Conservation (phyloP, 805 yeast genomes). For the Lipomyces lipofer region DNA sequence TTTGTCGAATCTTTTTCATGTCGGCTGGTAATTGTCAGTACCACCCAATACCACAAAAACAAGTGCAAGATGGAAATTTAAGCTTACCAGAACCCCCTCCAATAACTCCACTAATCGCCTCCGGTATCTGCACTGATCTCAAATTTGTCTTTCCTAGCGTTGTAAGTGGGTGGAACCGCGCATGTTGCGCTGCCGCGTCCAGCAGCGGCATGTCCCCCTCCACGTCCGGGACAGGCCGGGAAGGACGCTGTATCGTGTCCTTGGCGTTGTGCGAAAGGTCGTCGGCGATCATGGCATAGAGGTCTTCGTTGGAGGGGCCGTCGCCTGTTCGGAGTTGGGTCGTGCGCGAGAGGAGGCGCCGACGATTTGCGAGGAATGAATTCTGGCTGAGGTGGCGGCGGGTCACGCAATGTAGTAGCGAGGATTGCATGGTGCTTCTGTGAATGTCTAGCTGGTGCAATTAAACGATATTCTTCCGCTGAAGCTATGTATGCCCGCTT, state of each 20-base stretch:
- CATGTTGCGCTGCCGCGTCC: neutral
- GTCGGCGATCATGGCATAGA: neutral
- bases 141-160: conserved; percentile 18
- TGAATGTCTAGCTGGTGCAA: too few species aligned
- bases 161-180: conserved; percentile 22
- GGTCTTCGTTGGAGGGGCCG: too few species aligned
- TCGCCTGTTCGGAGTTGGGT: too few species aligned
- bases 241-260: neutral
- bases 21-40: conserved; percentile 1
- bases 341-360: too few species aligned
- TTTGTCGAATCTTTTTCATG: conserved; percentile 16
- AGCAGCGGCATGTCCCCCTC: conserved; percentile 13
- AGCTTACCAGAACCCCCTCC: conserved; percentile 24
- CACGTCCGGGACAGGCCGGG: conserved; percentile 13
- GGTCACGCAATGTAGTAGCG: too few species aligned
- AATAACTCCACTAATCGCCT: conserved; percentile 5
- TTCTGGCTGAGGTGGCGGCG: too few species aligned
- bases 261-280: neutral
- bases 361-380: too few species aligned
- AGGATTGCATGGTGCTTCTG: too few species aligned
- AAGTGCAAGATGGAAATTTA: neutral
- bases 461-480: too few species aligned
- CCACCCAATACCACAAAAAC: neutral
- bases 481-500: too few species aligned
- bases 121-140: conserved; percentile 14